Conservation (phyloP, 345 rosid genomes). For the Ailanthus altissimus region DNA sequence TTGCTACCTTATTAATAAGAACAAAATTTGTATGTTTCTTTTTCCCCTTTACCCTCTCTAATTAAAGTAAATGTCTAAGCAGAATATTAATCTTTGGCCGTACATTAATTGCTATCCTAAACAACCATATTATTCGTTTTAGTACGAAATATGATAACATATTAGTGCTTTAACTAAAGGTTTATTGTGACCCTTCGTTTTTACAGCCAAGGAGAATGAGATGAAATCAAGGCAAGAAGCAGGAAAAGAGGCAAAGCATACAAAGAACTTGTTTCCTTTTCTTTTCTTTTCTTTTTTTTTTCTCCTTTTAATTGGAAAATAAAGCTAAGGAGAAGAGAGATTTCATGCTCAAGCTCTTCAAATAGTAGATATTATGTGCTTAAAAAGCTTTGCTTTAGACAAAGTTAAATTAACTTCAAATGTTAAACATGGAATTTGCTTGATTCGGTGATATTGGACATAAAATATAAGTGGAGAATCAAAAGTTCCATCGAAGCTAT, state of each 20-base stretch:
- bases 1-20: background rate
- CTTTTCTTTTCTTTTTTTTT: background rate
- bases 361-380: constrained; percentile 13
- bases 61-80: background rate
- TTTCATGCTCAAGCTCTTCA: constrained; percentile 28
- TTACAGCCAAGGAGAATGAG: constrained; percentile 9
- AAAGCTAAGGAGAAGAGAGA: constrained; percentile 17
- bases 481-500: constrained; percentile 9
- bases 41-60: background rate
- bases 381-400: constrained; percentile 18
- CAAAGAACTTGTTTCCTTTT: background rate
- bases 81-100: constrained; percentile 26
- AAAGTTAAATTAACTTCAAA: background rate
- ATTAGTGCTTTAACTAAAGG: constrained; percentile 25
- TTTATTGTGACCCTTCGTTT: background rate
- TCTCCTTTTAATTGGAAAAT: background rate
- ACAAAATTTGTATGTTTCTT: background rate
- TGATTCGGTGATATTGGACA: background rate
- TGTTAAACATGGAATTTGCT: constrained; percentile 14
- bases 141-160: background rate
- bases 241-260: constrained; percentile 24
- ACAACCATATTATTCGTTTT: constrained; percentile 15
- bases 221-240: constrained; percentile 15
- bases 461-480: constrained; percentile 12
- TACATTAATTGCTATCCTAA: constrained; percentile 25